These are phyloP conservation scores for Beauveria medogensis DNA, from an alignment of 2,329 filamentous ascomycete genomes.

Conservation along the genomic window DNA sequence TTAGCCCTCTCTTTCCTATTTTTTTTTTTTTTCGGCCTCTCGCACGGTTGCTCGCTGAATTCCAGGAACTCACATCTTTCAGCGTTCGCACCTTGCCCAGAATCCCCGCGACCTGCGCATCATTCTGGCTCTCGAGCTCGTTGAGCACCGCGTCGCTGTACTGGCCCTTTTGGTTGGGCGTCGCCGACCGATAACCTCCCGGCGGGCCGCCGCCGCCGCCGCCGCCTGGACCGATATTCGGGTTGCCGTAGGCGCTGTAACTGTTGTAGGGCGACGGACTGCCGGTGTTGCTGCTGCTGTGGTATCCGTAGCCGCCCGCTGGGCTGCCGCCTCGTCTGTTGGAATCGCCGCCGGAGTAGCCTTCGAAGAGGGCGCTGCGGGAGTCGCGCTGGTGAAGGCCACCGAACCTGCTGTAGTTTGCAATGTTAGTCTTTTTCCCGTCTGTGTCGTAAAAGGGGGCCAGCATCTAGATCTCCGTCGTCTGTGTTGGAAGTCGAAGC, in stretches of 20 bases:
- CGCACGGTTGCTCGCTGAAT: not conserved
- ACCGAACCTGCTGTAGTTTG: constrained; percentile 46
- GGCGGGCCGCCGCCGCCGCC: constrained; percentile 6
- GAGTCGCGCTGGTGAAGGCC: constrained; percentile 67
- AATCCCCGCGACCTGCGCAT: constrained; percentile 82
- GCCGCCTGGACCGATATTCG: constrained; percentile 7
- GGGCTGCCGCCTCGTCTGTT: constrained; percentile 30
- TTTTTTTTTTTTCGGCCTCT: not conserved
- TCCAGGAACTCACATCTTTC: constrained; percentile 62
- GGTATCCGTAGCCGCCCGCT: constrained; percentile 34
- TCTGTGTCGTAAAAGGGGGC: not conserved
- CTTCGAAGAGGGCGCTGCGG: constrained; percentile 66
- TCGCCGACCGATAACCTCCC: constrained; percentile 50
- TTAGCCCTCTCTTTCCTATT: constrained; percentile 6
- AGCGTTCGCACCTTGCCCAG: constrained; percentile 81
- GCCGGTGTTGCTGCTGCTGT: not conserved
- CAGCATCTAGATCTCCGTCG: not conserved
- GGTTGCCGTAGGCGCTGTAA: constrained; percentile 6
- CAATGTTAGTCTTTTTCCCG: not conserved
- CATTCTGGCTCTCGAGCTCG: constrained; percentile 93
- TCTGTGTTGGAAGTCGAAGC: not conserved
- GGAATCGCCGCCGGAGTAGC: constrained; percentile 50
- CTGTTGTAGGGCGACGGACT: constrained; percentile 9
- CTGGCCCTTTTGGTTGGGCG: constrained; percentile 73
- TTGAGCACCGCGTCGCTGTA: constrained; percentile 88